These are phyloP conservation scores for Salix suchowensis DNA, from an alignment of 345 rosid genomes.

Conservation along the genomic window DNA sequence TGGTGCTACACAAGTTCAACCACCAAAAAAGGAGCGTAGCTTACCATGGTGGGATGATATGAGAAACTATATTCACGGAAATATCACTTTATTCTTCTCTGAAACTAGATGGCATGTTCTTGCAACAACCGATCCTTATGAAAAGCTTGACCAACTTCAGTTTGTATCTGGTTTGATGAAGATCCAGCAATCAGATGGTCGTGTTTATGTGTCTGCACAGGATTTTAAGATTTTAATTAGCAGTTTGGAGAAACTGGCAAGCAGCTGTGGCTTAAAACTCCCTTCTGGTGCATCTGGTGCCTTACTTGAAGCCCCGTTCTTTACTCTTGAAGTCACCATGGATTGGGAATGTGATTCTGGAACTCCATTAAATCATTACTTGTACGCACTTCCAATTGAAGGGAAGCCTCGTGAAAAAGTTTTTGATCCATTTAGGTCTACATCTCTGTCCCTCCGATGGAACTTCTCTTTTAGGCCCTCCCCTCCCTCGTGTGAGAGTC, in stretches of 20 bases:
- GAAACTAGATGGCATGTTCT: conserved; percentile 72
- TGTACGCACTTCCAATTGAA: conserved; percentile 83
- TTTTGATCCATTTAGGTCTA: conserved; percentile 93
- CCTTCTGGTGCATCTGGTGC: conserved; percentile 51
- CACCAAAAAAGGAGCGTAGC: conserved; percentile 77
- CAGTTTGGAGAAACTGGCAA: conserved; percentile 84
- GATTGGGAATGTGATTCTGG: conserved; percentile 96
- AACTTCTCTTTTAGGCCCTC: conserved; percentile 74
- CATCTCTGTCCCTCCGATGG: conserved; percentile 90
- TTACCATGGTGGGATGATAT: conserved; percentile 99
- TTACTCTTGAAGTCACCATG: conserved; percentile 81
- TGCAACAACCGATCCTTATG: conserved; percentile 94
- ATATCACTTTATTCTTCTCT: conserved; percentile 54
- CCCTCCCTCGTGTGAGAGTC: conserved; percentile 28
- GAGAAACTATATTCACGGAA: conserved; percentile 94
- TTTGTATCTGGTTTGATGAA: conserved; percentile 63
- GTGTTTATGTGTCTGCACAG: conserved; percentile 62
- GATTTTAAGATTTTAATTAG: conserved; percentile 75
- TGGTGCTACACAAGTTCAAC: conserved; percentile 40
- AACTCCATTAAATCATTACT: conserved; percentile 78
- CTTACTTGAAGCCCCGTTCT: conserved; percentile 68
- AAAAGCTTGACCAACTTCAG: conserved; percentile 86
- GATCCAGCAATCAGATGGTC: conserved; percentile 91
- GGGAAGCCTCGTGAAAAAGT: conserved; percentile 73
- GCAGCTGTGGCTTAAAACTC: conserved; percentile 52